phyloP scores from a whole-genome alignment of 495 filamentous ascomycete species.

The Parathielavia appendiculata region DNA sequence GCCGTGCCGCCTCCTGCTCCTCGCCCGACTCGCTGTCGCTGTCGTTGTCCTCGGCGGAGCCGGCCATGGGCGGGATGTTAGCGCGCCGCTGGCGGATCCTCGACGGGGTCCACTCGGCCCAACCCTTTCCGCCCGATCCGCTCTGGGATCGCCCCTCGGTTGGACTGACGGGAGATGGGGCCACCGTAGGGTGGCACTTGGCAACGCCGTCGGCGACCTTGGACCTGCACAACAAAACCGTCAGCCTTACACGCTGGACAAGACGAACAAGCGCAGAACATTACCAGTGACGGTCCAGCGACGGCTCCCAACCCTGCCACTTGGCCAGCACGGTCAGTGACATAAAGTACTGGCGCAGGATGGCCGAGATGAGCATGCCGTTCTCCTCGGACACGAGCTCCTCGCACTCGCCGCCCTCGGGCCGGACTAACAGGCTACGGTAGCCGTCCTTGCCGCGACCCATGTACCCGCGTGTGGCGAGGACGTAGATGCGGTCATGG shows the following conservation, averaged over 20 bases:
- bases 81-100: constrained; percentile 38
- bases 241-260: neutral
- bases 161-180: constrained; percentile 10
- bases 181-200: constrained; percentile 31
- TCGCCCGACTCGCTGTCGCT: constrained; percentile 24
- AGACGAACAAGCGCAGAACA: neutral
- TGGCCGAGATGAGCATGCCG: constrained; percentile 74
- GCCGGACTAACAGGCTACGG: constrained; percentile 59
- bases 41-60: constrained; percentile 35
- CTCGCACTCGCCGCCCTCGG: constrained; percentile 66
- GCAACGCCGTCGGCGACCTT: constrained; percentile 45
- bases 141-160: neutral
- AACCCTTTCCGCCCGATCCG: constrained; percentile 17
- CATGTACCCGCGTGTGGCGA: constrained; percentile 83
- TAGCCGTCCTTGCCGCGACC: constrained; percentile 79
- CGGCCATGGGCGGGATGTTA: constrained; percentile 27
- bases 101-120: constrained; percentile 41
- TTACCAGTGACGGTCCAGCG: constrained; percentile 55
- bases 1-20: constrained; percentile 28
- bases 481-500: constrained; percentile 52
- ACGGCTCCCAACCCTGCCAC: constrained; percentile 61
- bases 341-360: constrained; percentile 86
- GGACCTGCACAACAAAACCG: neutral
- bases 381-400: constrained; percentile 80
- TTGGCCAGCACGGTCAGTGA: constrained; percentile 69